phyloP scores from a whole-genome alignment of 2,329 filamentous ascomycete species.

The Knufia fluminis region DNA sequence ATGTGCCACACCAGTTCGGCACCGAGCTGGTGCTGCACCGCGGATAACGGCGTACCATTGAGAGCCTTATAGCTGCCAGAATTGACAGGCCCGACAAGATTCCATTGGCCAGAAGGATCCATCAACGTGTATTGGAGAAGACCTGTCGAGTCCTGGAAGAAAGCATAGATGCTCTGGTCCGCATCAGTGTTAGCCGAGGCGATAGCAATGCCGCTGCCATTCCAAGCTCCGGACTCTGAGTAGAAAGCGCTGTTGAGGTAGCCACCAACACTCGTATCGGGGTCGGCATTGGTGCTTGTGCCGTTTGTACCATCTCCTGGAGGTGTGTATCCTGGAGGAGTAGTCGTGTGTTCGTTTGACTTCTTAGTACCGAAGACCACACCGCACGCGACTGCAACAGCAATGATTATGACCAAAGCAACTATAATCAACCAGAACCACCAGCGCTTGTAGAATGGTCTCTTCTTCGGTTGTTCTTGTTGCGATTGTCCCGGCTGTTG shows the following conservation, averaged over 20 bases:
- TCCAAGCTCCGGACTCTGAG: conserved; percentile 36
- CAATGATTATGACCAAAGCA: conserved; percentile 3
- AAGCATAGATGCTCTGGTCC: conserved; percentile 32
- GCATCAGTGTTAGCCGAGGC: conserved; percentile 35
- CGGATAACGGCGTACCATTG: conserved; percentile 35
- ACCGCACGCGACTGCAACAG: conserved; percentile 1
- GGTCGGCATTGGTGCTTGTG: background rate
- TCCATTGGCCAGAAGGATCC: conserved; percentile 28
- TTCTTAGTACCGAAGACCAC: conserved; percentile 9
- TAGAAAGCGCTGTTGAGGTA: conserved; percentile 28
- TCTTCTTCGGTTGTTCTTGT: conserved; percentile 2
- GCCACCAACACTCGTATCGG: conserved; percentile 5
- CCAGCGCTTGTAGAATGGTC: conserved; percentile 8
- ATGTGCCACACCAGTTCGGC: conserved; percentile 30
- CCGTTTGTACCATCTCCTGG: background rate
- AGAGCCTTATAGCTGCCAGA: conserved; percentile 36
- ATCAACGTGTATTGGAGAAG: conserved; percentile 32
- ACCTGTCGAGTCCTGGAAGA: conserved; percentile 38
- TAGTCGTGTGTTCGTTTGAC: background rate
- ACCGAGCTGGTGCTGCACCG: conserved; percentile 33
- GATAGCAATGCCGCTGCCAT: conserved; percentile 39
- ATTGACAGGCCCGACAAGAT: conserved; percentile 30
- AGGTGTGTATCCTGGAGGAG: background rate
- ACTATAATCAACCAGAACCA: background rate
- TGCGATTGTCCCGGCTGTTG: too few relatives aligned